These are phyloP conservation scores for Tetrahymena borealis DNA, from an alignment of 73 alveolate genomes.

Conservation along the genomic window DNA sequence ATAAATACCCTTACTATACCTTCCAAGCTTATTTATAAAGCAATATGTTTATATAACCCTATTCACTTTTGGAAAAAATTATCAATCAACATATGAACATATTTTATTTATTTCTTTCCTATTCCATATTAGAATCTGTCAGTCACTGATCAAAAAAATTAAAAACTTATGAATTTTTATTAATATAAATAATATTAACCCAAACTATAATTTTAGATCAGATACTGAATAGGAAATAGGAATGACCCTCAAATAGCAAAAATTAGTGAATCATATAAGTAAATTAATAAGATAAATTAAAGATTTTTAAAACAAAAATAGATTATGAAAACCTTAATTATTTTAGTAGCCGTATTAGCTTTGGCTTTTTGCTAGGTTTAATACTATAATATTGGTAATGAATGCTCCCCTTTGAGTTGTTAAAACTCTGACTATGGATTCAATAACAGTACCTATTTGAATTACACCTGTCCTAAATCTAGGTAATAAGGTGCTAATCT, in stretches of 20 bases:
- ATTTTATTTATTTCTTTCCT: too few species aligned
- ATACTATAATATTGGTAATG: neutral
- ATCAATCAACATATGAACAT: too few species aligned
- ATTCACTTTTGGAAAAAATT: too few species aligned
- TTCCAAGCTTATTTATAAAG: too few species aligned
- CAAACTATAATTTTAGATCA: neutral
- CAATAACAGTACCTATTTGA: neutral
- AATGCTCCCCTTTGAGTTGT: neutral
- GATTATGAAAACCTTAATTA: neutral
- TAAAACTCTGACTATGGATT: neutral
- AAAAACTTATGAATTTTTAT: too few species aligned
- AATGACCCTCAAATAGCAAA: neutral
- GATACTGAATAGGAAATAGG: neutral
- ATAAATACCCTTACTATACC: too few species aligned
- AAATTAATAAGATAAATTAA: neutral
- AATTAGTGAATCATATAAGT: neutral
- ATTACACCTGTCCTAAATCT: neutral
- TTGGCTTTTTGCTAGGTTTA: neutral
- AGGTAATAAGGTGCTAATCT: neutral
- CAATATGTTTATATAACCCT: too few species aligned
- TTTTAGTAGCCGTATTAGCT: neutral
- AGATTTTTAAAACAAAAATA: too few species aligned
- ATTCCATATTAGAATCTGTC: too few species aligned
- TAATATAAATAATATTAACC: too few species aligned
- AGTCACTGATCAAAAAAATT: too few species aligned